Conservation (phyloP, 2,329 filamentous ascomycete genomes). For the Penicillium aurantiogriseum region DNA sequence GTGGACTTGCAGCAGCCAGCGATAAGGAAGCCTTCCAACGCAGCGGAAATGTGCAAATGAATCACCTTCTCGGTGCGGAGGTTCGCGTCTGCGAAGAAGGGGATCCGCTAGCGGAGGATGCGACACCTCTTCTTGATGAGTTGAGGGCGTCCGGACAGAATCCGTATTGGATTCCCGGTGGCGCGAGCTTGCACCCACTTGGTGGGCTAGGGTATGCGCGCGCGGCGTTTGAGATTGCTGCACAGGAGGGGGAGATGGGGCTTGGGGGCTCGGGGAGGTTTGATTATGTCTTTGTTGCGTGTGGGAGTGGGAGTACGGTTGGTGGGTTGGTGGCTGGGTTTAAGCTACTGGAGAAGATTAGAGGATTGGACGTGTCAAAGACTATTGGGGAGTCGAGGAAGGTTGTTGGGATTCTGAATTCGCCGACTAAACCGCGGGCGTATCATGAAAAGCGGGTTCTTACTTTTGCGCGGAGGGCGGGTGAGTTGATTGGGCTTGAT, state of each 20-base stretch:
- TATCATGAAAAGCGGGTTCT: conserved; percentile 35
- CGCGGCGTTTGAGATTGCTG: conserved; percentile 33
- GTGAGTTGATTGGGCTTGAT: conserved; percentile 31
- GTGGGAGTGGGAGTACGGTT: conserved; percentile 38
- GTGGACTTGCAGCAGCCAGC: conserved; percentile 19
- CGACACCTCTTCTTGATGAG: conserved; percentile 23
- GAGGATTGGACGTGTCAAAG: neutral
- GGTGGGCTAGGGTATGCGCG: conserved; percentile 37
- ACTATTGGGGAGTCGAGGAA: conserved; percentile 14
- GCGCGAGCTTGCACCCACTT: conserved; percentile 34
- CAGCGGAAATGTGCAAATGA: conserved; percentile 30
- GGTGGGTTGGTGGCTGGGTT: conserved; percentile 38
- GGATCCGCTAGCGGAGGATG: conserved; percentile 39
- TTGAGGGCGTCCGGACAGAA: conserved; percentile 18
- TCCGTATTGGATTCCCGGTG: conserved; percentile 39
- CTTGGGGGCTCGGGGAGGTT: conserved; percentile 26
- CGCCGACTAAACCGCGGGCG: conserved; percentile 29
- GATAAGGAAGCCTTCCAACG: conserved; percentile 24
- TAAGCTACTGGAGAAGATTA: conserved; percentile 30
- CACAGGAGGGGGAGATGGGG: conserved; percentile 25
- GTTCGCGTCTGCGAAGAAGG: conserved; percentile 58
- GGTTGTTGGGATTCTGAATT: conserved; percentile 35
- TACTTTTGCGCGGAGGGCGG: conserved; percentile 29
- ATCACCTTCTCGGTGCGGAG: conserved; percentile 34
- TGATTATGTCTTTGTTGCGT: conserved; percentile 38